Base-by-base conservation (phyloP, 306 rosid species). In the Cotoneaster glaucophyllus region DNA sequence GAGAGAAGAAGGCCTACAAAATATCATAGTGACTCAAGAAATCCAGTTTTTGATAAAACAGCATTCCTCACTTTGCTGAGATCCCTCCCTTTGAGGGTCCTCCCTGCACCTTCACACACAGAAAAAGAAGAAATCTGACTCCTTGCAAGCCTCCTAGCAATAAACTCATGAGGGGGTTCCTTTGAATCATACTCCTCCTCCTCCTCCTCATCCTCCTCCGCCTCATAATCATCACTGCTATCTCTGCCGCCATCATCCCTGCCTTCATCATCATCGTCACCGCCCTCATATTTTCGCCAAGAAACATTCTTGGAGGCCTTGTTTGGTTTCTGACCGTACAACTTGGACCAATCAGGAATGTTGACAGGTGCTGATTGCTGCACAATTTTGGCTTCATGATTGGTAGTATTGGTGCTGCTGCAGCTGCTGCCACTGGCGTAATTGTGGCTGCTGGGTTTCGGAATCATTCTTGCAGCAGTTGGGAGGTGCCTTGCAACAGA, bases 41-140 rank as follows among this genome's bases (percentile, higher is more conserved):
- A 94, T n/a, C 98, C 98, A 71, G 98, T 94, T 79, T 79, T 87
- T 21, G 82, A 79, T 64, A 94, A 84, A 24, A 91, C 79, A 82
- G 95, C 93, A 82, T 94, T 91, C 76, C 98, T 90, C 71, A 94
- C 85, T 85, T 88, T 90, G 87, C 96, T 92, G 3, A 94, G 90
- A 71, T 94, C 97, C 81, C 97, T 90, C 22, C 98, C 98, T 65
- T 94, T 94, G 5, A 94, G 90, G 45, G 98, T 94, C 76, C 98
- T 94, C 25, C 98, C 98, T 81, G 81, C 87, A 32, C 98, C 98
- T 90, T 94, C 98, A 81, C 87, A 83, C 24, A 94, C 98, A 43
- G 98, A 93, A 80, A 91, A 94, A 10, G 97, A 91, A 8, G 98
- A 91, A 50, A 90, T 94, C 43, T 88, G 88, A 74, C 86, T 90